Conservation (phyloP, 2,329 filamentous ascomycete genomes). For the Phialocephala sp. region DNA sequence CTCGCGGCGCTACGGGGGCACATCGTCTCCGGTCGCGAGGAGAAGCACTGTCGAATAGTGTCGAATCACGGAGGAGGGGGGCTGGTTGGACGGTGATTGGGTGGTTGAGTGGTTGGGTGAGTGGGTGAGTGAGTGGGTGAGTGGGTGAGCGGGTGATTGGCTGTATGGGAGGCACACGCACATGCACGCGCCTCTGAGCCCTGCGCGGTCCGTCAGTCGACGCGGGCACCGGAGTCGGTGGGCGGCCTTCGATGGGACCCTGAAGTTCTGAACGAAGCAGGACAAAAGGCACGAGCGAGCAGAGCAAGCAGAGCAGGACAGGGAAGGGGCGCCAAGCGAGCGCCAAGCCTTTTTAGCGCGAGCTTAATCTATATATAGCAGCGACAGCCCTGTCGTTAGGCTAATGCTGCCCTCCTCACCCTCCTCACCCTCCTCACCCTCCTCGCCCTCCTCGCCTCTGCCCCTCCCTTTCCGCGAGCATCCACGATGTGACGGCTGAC, state of each 20-base stretch:
- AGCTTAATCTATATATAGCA: constrained; percentile 4
- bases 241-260: too few species aligned
- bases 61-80: background rate
- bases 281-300: too few species aligned
- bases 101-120: background rate
- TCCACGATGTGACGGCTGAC: too few species aligned
- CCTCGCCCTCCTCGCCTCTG: background rate
- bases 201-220: too few species aligned
- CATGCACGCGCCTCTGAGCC: too few species aligned
- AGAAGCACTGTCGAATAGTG: background rate
- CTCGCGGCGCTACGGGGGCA: background rate
- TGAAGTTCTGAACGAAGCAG: too few species aligned
- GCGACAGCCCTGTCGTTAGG: background rate
- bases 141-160: background rate
- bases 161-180: too few species aligned
- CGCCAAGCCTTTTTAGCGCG: background rate
- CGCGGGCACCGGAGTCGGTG: too few species aligned
- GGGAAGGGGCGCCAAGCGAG: background rate
- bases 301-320: background rate
- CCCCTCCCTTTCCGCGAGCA: background rate
- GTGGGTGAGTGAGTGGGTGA: background rate
- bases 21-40: constrained; percentile 2
- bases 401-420: background rate
- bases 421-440: too few species aligned
- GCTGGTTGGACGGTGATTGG: background rate